A percentile compares a stretch with the other conserved stretches of the same genome.
phyloP scores from a whole-genome alignment of 768 basidiomycete genomes.

The Ramaria sp. region DNA sequence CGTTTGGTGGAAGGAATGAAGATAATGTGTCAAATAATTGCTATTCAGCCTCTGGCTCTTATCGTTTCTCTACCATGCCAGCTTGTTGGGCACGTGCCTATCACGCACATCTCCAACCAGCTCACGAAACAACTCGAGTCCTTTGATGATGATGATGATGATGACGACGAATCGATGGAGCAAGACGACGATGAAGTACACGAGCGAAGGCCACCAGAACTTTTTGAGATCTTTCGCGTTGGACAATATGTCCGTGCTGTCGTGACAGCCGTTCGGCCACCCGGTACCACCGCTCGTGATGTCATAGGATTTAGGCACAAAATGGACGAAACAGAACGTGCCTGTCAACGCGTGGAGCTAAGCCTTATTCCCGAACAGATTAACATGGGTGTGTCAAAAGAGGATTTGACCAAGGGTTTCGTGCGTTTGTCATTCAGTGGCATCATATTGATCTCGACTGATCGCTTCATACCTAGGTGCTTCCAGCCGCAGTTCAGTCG shows the following conservation, averaged over 20 bases:
- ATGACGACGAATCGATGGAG: slow-evolving; percentile 30
- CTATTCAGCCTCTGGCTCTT: slow-evolving; percentile 80
- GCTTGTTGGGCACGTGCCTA: slow-evolving; percentile 85
- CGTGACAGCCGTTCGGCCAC: slow-evolving; percentile 57
- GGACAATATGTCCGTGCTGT: slow-evolving; percentile 81
- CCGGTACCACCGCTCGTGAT: slow-evolving; percentile 46
- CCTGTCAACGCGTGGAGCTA: slow-evolving; percentile 74
- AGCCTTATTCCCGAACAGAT: slow-evolving; percentile 77
- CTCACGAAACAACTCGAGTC: slow-evolving; percentile 64
- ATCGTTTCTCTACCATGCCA: slow-evolving; percentile 94
- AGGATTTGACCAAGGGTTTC: slow-evolving; percentile 65
- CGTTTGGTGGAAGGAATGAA: slow-evolving; percentile 76
- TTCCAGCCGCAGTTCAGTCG: slow-evolving; percentile 70
- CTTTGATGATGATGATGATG: slow-evolving; percentile 36
- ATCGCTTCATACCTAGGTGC: slow-evolving; percentile 36
- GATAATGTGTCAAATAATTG: slow-evolving; percentile 77
- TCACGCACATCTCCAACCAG: slow-evolving; percentile 81
- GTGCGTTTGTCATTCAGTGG: slow-evolving; percentile 35
- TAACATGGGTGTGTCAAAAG: slow-evolving; percentile 68
- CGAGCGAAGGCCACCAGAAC: slow-evolving; percentile 39
- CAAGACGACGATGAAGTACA: slow-evolving; percentile 37
- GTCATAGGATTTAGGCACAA: slow-evolving; percentile 45
- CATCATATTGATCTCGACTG: slow-evolving; percentile 4
- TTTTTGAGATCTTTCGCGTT: slow-evolving; percentile 63
- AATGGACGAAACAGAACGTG: slow-evolving; percentile 55